Evolutionary conservation across 1,139 yeast genomes (phyloP).

Genomic region (Pichia sp.): DNA sequence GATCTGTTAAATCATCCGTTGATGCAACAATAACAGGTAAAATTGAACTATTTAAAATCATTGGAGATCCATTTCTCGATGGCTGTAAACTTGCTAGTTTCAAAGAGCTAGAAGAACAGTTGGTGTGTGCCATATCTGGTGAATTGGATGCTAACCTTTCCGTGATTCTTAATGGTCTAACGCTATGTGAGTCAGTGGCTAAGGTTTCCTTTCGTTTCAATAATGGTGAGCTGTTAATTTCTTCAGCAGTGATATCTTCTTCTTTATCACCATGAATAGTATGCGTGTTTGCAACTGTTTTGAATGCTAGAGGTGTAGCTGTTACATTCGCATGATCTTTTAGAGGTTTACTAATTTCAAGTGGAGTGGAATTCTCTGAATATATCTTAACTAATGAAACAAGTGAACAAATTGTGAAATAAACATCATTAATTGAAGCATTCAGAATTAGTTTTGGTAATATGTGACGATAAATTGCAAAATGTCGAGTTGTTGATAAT

Average conservation of each 20-base stretch:
- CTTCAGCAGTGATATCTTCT: neutral
- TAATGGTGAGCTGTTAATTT: neutral
- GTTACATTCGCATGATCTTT: constrained; percentile 9
- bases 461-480: constrained; percentile 53
- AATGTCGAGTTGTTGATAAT: constrained; percentile 74
- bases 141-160: constrained; percentile 32
- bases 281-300: neutral
- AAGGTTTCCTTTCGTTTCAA: neutral
- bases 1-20: neutral
- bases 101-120: neutral
- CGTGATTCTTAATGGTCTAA: constrained; percentile 55
- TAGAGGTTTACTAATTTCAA: neutral
- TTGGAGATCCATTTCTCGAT: constrained; percentile 11
- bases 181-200: constrained; percentile 32
- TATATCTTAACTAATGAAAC: constrained; percentile 48
- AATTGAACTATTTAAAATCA: constrained; percentile 8
- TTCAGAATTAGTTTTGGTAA: constrained; percentile 71
- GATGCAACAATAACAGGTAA: constrained; percentile 13
- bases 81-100: constrained; percentile 6
- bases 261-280: neutral
- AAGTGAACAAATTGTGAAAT: constrained; percentile 68
- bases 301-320: constrained; percentile 11
- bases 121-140: neutral
- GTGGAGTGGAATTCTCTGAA: constrained; percentile 22
- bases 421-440: constrained; percentile 71